Conservation (phyloP, 192 early-diverging fungal genomes). For the Entomortierella chlamydospora region DNA sequence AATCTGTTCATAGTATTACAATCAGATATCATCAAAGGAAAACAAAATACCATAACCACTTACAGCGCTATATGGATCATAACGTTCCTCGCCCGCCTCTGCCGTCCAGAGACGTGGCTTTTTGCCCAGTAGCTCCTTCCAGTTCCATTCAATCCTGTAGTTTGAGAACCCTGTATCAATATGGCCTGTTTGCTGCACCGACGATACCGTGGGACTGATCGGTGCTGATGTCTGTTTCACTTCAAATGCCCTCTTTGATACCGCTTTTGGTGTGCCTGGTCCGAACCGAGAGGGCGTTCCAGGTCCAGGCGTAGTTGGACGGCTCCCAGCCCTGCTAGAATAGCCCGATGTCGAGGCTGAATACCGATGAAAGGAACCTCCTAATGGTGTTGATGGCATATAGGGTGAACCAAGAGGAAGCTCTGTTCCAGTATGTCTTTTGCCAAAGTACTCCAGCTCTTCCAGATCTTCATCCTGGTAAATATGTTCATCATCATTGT, state of each 20-base stretch:
- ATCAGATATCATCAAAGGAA: neutral
- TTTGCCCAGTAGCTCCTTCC: constrained; percentile 52
- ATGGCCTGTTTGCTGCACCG: constrained; percentile 7
- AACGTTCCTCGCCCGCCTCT: constrained; percentile 39
- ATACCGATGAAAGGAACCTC: constrained; percentile 10
- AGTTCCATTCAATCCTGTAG: constrained; percentile 53
- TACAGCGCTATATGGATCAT: constrained; percentile 54
- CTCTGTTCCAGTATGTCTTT: constrained; percentile 14
- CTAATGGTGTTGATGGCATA: constrained; percentile 46
- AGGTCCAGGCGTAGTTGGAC: constrained; percentile 41
- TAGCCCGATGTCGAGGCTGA: constrained; percentile 29
- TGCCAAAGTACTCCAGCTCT: constrained; percentile 55
- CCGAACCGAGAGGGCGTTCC: constrained; percentile 43
- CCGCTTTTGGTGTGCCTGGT: constrained; percentile 34
- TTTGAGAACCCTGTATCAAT: constrained; percentile 41
- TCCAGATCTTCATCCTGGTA: constrained; percentile 27
- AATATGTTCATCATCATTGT: constrained; percentile 8
- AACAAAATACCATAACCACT: neutral
- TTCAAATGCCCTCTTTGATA: constrained; percentile 24
- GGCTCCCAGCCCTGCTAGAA: constrained; percentile 45
- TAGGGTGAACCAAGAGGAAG: constrained; percentile 43
- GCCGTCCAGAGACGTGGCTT: constrained; percentile 51
- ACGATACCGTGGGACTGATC: neutral
- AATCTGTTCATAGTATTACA: too few species aligned
- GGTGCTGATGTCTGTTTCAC: constrained; percentile 1